These are phyloP conservation scores for Bjerkandera adusta DNA, from an alignment of 1,284 basidiomycete genomes.

Conservation along the genomic window DNA sequence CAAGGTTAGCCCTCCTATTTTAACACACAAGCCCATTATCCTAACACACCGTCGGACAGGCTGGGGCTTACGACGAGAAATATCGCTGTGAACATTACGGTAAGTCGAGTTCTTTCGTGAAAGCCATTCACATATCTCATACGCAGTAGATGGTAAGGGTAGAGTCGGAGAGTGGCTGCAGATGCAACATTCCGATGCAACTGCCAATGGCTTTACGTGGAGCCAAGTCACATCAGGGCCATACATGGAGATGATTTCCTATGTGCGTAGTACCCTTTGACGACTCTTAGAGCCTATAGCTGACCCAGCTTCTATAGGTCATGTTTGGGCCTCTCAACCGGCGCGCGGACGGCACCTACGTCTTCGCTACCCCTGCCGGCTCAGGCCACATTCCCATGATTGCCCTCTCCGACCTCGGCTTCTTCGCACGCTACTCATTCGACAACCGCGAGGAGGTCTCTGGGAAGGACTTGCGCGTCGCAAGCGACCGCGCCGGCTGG, in stretches of 20 bases:
- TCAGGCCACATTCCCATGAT: constrained; percentile 30
- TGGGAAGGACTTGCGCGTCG: constrained; percentile 3
- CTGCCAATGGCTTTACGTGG: constrained; percentile 35
- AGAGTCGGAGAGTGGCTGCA: constrained; percentile 42
- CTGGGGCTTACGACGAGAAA: constrained; percentile 20
- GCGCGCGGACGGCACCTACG: constrained; percentile 39
- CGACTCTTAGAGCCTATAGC: not conserved
- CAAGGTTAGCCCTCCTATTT: constrained; percentile 30
- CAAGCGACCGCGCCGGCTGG: constrained; percentile 33
- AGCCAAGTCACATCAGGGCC: constrained; percentile 29
- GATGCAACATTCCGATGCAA: constrained; percentile 38
- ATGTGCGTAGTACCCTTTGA: too few relatives aligned
- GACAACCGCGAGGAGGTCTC: constrained; percentile 41
- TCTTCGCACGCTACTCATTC: constrained; percentile 38
- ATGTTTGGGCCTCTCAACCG: constrained; percentile 37
- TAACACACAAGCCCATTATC: not conserved
- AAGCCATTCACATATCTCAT: not conserved
- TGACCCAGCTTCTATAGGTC: constrained; percentile 15
- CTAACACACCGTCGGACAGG: constrained; percentile 12
- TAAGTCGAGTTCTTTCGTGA: not conserved
- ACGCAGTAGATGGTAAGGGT: constrained; percentile 42
- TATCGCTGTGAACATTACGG: constrained; percentile 35
- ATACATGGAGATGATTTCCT: constrained; percentile 35
- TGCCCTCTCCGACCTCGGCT: constrained; percentile 33
- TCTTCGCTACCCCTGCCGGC: constrained; percentile 36